Evolutionary conservation across 257 asterid genomes (phyloP).

Genomic region (Nicotiana tabacum): DNA sequence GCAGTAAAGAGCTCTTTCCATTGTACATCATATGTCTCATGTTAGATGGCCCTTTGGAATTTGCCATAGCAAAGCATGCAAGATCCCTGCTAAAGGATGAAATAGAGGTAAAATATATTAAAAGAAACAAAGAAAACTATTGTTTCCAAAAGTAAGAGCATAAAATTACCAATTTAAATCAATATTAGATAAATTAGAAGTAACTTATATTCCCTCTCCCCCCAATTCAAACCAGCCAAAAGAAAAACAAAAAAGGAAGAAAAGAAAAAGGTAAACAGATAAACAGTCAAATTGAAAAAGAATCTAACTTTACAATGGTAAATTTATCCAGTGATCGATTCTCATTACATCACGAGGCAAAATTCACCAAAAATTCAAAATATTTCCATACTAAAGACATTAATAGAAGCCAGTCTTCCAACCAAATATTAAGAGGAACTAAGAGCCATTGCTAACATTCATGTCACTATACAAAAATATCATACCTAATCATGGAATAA

Average conservation of each 20-base stretch:
- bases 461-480: background rate
- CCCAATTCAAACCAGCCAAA: background rate
- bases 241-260: background rate
- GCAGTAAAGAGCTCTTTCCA: conserved; percentile 66
- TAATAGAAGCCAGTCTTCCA: background rate
- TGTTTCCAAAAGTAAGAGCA: background rate
- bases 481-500: background rate
- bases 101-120: background rate
- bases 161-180: background rate
- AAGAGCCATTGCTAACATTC: background rate
- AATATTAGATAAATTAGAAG: background rate
- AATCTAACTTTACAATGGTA: background rate
- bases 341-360: background rate
- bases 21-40: conserved; percentile 53
- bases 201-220: background rate
- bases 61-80: conserved; percentile 49
- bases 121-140: background rate
- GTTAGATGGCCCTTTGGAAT: conserved; percentile 73
- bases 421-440: background rate
- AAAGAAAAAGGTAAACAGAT: background rate
- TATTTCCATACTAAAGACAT: background rate
- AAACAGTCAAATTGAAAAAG: background rate
- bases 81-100: conserved; percentile 31
- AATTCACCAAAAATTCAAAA: background rate
- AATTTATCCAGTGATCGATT: background rate